phyloP scores from a whole-genome alignment of 805 yeast genomes.

The Wickerhamiella hasegawae region DNA sequence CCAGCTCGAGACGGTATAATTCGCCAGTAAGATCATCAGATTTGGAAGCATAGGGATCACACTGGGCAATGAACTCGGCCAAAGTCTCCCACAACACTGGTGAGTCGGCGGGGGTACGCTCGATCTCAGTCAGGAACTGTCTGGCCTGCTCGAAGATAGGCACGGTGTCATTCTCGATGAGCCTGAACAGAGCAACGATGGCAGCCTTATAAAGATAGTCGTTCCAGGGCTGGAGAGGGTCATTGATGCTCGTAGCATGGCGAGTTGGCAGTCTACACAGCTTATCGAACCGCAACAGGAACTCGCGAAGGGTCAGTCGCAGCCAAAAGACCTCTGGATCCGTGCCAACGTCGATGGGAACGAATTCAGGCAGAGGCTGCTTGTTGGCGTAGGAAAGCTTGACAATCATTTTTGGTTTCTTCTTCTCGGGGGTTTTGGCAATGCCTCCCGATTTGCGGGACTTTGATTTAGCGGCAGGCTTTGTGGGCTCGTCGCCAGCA shows the following conservation, averaged over 20 bases:
- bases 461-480: too few species aligned
- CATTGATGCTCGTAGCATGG: constrained; percentile 20
- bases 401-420: constrained; percentile 7
- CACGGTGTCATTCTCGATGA: constrained; percentile 19
- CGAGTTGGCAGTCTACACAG: constrained; percentile 22
- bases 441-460: too few species aligned
- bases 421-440: neutral
- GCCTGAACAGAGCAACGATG: constrained; percentile 17
- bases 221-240: constrained; percentile 23
- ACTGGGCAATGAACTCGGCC: constrained; percentile 12
- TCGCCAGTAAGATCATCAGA: constrained; percentile 14
- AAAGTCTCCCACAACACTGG: constrained; percentile 20
- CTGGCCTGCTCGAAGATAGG: constrained; percentile 18
- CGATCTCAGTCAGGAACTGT: constrained; percentile 18
- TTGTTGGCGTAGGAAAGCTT: constrained; percentile 9
- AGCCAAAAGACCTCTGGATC: constrained; percentile 19
- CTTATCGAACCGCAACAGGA: constrained; percentile 23
- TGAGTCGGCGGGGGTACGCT: constrained; percentile 20
- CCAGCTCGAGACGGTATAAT: constrained; percentile 15
- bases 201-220: constrained; percentile 23
- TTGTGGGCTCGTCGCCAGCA: constrained; percentile 1
- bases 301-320: constrained; percentile 23
- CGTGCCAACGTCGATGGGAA: constrained; percentile 14
- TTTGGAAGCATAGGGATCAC: constrained; percentile 9
- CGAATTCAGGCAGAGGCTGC: constrained; percentile 15